Evolutionary conservation across 202 grass and related monocot genomes (phyloP), one percentile per base, ranked within the genome.

Genomic region (Carex arenaria): DNA sequence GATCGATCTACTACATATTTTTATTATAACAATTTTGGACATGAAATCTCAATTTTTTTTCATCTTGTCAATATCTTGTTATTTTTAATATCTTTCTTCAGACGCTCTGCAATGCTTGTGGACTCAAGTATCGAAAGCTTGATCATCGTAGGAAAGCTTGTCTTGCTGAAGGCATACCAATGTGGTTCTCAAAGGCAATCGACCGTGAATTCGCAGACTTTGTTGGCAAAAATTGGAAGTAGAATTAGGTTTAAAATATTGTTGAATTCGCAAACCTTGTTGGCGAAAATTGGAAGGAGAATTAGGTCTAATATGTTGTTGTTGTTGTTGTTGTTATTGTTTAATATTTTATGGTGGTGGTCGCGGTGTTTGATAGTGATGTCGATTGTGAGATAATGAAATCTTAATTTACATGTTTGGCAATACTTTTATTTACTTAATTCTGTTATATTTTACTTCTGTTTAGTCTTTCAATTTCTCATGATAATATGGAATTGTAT

Each of bases 71-170:
- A 45, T 45, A 45, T 45, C 7, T 45, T 45, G 42, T 45, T 45
- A 45, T 45, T 45, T 10, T 53, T 52, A 31, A 45, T 8, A 34
- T 47, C 4, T 49, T 75, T 67, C 4, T 31, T 32, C 49, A 75
- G 49, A 75, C 45, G n/a, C 42, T 72, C 45, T 74, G 47, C 11
- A 74, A 74, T 74, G 71, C 71, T 15, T 75, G 49, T 14, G 72
- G 72, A 3, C 23, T 75, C 23, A 28, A 75, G 14, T 55, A 55
- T 28, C 55, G 26, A 51, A 75, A 75, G 22, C 53, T 74, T 8
- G 13, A 73, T 17, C 23, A 74, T 12, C 12, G 23, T 30, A 49
- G 23, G 47, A 13, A 74, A 54, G 5, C 71, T 18, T 75, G 23
- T 31, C 47, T 54, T 14, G 71, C 71, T 75, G 10, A 55, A 26